These are phyloP conservation scores for Alternaria conjuncta DNA, from an alignment of 2,329 filamentous ascomycete genomes.

Conservation along the genomic window DNA sequence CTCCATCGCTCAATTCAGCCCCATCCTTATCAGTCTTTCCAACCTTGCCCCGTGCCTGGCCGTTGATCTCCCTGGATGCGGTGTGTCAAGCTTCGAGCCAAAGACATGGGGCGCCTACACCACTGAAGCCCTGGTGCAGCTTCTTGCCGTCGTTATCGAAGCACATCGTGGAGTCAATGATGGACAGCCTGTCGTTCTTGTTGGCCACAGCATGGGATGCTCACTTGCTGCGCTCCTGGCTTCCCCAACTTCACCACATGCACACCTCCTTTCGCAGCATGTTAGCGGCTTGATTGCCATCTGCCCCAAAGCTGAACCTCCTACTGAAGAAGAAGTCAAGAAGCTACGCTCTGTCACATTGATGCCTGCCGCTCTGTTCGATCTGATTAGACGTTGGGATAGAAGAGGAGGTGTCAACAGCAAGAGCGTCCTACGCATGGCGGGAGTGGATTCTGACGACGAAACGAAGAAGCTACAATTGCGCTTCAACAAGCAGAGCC, in stretches of 20 bases:
- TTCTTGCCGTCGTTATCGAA: slow-evolving; percentile 77
- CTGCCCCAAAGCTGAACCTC: slow-evolving; percentile 75
- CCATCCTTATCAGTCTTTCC: slow-evolving; percentile 78
- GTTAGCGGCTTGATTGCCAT: slow-evolving; percentile 81
- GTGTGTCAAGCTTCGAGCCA: slow-evolving; percentile 76
- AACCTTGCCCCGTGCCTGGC: slow-evolving; percentile 85
- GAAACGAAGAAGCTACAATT: slow-evolving; percentile 72
- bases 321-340: slow-evolving; percentile 59
- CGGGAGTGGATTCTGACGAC: slow-evolving; percentile 69
- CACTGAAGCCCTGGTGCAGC: slow-evolving; percentile 73
- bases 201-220: slow-evolving; percentile 91
- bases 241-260: slow-evolving; percentile 62
- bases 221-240: slow-evolving; percentile 77
- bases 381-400: slow-evolving; percentile 80
- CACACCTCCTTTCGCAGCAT: slow-evolving; percentile 63
- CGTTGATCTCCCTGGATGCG: slow-evolving; percentile 90
- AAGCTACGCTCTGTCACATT: slow-evolving; percentile 65
- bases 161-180: slow-evolving; percentile 70
- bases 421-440: slow-evolving; percentile 78
- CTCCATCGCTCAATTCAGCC: slow-evolving; percentile 85
- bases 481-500: slow-evolving; percentile 81
- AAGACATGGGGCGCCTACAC: slow-evolving; percentile 79
- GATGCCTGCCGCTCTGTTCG: slow-evolving; percentile 75
- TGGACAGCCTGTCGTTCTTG: slow-evolving; percentile 75
- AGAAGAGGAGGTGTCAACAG: slow-evolving; percentile 79